Evolutionary conservation across 108 stramenopile genomes (phyloP), one percentile per base, ranked within the genome.

Genomic region (Skeletonema potamos): DNA sequence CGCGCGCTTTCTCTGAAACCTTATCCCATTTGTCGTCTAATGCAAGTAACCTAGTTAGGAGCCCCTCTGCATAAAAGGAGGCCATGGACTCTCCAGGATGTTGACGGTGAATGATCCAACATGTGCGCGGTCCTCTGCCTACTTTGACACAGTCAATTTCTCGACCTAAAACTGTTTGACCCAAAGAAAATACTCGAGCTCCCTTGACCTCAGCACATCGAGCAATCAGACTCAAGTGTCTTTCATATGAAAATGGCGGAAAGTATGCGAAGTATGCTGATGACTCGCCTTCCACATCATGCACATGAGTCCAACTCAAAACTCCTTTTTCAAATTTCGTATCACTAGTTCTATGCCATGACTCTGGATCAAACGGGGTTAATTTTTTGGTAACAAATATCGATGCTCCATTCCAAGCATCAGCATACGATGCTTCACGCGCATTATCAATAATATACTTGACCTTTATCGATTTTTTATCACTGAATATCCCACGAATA

Each of bases 21-120:
- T 58, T 76, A 60, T 94, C 89, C 54, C 56, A 56, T 20, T 63
- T 26, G 20, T 71, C 69, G 58, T 79, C 63, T 6, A 80, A 68
- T 11, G 85, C 86, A 63, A 92, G 67, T 7, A 91, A 58, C 30
- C 91, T 76, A 58, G 58, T 79, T 48, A 92, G 61, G n/a, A 95
- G 27, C 15, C 89, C 88, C 54, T 86, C 88, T 11, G 87, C 88
- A 62, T 83, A 87, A 57, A 70, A 79, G 44, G 79, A 86, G 10
- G 92, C 92, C 92, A 92, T 92, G 0, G 84, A 82, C 59, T 92
- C 92, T 4, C 92, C 92, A 13, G 92, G 92, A 65, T 92, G 92
- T 63, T 92, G 92, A 17, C 92, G 82, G 70, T 92, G 92, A 54
- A 90, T 92, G 27, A 92, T 79, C 92, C 92, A 92, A 62, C 85